phyloP scores from a whole-genome alignment of 805 yeast species.

The Zygosaccharomyces siamensis region DNA sequence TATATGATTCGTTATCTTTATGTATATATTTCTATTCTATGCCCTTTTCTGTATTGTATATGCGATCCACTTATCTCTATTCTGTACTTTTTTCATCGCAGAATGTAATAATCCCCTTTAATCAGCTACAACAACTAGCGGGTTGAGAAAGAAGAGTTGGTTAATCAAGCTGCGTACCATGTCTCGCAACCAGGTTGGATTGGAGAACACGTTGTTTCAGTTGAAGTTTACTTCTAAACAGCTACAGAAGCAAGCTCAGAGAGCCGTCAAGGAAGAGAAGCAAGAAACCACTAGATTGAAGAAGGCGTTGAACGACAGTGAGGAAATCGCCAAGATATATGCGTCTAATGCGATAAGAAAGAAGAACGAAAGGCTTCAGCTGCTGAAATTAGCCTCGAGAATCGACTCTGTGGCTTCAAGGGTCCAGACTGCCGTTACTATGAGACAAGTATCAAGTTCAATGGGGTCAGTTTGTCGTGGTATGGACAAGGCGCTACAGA shows the following conservation, averaged over 20 bases:
- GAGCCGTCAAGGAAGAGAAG: conserved; percentile 86
- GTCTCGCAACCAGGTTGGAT: conserved; percentile 33
- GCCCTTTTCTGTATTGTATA: background rate
- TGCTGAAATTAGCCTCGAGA: conserved; percentile 77
- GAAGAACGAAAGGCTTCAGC: conserved; percentile 75
- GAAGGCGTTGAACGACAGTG: conserved; percentile 46
- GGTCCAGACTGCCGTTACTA: conserved; percentile 96
- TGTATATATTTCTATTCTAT: background rate
- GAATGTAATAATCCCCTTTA: background rate
- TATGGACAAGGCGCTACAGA: conserved; percentile 92
- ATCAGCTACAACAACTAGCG: background rate
- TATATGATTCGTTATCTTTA: background rate
- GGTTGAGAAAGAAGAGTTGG: background rate
- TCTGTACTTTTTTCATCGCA: too few species aligned
- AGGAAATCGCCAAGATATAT: conserved; percentile 87
- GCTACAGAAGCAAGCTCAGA: conserved; percentile 80
- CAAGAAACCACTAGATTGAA: conserved; percentile 84
- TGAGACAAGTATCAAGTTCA: conserved; percentile 90
- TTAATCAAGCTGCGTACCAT: conserved; percentile 8
- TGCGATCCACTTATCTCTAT: too few species aligned
- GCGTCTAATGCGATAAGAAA: conserved; percentile 96
- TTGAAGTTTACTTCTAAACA: conserved; percentile 85
- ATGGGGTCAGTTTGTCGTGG: conserved; percentile 92
- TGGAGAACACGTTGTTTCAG: conserved; percentile 36
- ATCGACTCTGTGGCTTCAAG: conserved; percentile 95